These are phyloP conservation scores for Kodamaea derodonti DNA, from an alignment of 1,139 yeast species.

Conservation along the genomic window DNA sequence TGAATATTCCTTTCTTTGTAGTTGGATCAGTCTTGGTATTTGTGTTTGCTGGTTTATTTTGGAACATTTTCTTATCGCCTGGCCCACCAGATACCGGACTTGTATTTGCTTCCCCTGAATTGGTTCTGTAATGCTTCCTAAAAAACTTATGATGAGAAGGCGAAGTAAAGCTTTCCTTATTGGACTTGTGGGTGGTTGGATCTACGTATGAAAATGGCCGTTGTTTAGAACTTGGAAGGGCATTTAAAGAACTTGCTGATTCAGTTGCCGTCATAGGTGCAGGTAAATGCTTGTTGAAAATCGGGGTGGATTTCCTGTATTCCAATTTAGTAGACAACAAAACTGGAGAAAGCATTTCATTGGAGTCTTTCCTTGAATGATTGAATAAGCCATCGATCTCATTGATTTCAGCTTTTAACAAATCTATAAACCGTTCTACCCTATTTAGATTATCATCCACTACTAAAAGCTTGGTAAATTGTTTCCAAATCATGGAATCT, in stretches of 20 bases:
- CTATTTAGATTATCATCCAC: constrained; percentile 46
- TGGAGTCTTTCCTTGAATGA: constrained; percentile 20
- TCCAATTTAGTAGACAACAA: constrained; percentile 19
- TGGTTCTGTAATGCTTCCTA: constrained; percentile 55
- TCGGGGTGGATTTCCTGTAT: constrained; percentile 31
- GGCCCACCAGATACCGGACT: background rate
- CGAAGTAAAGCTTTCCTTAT: constrained; percentile 17
- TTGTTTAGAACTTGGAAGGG: constrained; percentile 19
- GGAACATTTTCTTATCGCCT: constrained; percentile 4
- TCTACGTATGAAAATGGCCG: constrained; percentile 60
- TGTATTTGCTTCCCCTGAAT: constrained; percentile 51
- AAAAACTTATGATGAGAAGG: constrained; percentile 51
- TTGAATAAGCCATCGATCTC: constrained; percentile 11
- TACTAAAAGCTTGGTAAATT: constrained; percentile 32
- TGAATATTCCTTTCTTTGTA: constrained; percentile 36
- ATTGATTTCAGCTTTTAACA: constrained; percentile 24
- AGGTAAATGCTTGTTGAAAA: constrained; percentile 21
- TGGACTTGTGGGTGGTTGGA: constrained; percentile 19
- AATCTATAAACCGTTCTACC: constrained; percentile 49
- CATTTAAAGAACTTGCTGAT: constrained; percentile 14
- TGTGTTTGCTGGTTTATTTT: background rate
- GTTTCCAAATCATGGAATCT: constrained; percentile 49
- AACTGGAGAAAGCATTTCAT: constrained; percentile 16
- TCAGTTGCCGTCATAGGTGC: constrained; percentile 14
- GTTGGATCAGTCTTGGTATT: constrained; percentile 5